Conservation (phyloP, 176 grass and related monocot species). For the Phragmites australis region DNA sequence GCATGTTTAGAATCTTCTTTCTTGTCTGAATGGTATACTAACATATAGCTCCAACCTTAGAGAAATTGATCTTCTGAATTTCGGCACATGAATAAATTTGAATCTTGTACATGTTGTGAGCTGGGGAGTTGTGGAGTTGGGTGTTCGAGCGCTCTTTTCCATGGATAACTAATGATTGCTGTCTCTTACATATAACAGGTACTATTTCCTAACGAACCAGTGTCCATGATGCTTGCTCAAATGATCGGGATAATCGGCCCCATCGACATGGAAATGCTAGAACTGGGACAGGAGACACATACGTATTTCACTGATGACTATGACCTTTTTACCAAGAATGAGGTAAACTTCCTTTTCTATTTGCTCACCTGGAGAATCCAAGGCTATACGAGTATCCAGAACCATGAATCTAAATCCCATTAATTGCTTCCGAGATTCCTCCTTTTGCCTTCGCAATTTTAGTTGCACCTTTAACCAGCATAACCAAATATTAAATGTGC, state of each 20-base stretch:
- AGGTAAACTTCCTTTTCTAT: slow-evolving; percentile 49
- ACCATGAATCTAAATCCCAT: neutral
- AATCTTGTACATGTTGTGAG: neutral
- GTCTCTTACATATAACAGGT: slow-evolving; percentile 56
- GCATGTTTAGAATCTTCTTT: slow-evolving; percentile 13
- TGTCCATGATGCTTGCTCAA: slow-evolving; percentile 76
- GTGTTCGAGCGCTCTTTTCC: neutral
- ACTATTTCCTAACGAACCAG: slow-evolving; percentile 87
- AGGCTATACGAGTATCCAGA: neutral
- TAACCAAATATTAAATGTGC: neutral
- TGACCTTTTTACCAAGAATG: slow-evolving; percentile 76
- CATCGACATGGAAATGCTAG: slow-evolving; percentile 97
- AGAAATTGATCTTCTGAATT: slow-evolving; percentile 1
- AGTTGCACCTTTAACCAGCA: neutral
- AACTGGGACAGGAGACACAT: slow-evolving; percentile 57
- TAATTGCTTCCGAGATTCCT: neutral
- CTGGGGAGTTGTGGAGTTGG: neutral
- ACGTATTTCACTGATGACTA: slow-evolving; percentile 91
- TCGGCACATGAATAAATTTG: neutral
- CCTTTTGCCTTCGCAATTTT: neutral
- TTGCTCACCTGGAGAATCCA: neutral
- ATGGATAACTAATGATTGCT: neutral
- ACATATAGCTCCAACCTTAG: slow-evolving; percentile 2
- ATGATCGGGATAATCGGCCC: slow-evolving; percentile 78
- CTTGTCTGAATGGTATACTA: slow-evolving; percentile 16